These are phyloP conservation scores for Tricholoma sp. DNA, from an alignment of 768 basidiomycete species.

Conservation along the genomic window DNA sequence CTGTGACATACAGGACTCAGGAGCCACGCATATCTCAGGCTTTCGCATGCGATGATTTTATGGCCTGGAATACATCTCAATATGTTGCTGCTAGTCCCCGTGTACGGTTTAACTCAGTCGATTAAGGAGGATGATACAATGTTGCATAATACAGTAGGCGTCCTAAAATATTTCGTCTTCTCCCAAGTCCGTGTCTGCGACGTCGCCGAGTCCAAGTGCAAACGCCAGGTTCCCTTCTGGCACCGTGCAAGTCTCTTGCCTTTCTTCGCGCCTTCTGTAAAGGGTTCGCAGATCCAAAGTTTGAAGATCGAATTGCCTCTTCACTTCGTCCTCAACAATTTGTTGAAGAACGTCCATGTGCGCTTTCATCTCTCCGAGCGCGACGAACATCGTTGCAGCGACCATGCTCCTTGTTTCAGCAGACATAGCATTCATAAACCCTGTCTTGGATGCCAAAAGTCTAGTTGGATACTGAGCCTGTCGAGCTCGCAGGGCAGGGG, in stretches of 20 bases:
- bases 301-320: conserved; percentile 23
- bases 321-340: conserved; percentile 29
- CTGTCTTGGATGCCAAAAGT: conserved; percentile 24
- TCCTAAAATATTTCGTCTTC: conserved; percentile 16
- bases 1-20: not conserved
- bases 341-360: conserved; percentile 37
- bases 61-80: not conserved
- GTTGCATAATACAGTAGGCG: not conserved
- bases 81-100: not conserved
- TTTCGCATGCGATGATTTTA: not conserved
- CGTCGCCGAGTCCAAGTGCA: conserved; percentile 5
- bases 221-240: conserved; percentile 3
- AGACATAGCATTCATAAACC: conserved; percentile 33
- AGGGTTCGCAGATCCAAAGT: conserved; percentile 19
- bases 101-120: not conserved
- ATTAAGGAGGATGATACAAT: not conserved
- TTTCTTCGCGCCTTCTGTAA: conserved; percentile 9
- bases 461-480: conserved; percentile 36
- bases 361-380: conserved; percentile 26
- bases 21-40: not conserved
- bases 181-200: not conserved
- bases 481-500: conserved; percentile 28
- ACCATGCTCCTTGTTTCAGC: conserved; percentile 29
- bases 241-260: not conserved
- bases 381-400: conserved; percentile 27